These are phyloP conservation scores for Withania somnifera DNA, from an alignment of 305 asterid genomes.

Conservation along the genomic window DNA sequence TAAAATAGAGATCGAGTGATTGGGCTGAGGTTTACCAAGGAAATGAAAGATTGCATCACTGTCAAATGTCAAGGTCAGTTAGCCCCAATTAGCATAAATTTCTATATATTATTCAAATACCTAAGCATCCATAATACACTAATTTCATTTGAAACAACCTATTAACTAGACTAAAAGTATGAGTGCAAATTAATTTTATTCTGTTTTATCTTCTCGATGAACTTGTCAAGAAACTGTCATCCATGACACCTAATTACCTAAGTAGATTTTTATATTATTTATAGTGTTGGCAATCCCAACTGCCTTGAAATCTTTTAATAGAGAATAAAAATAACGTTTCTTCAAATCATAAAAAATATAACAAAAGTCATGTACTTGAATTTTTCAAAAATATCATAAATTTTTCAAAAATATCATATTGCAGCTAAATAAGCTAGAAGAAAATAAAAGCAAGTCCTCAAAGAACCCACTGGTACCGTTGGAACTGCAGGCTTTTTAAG, in stretches of 20 bases:
- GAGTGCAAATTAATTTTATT: not conserved
- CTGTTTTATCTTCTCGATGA: not conserved
- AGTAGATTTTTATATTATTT: not conserved
- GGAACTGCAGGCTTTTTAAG: constrained; percentile 35
- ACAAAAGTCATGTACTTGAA: not conserved
- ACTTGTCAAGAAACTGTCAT: not conserved
- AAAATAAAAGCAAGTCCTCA: not conserved
- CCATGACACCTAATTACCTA: not conserved
- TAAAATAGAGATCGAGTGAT: not conserved
- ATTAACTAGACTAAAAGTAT: not conserved
- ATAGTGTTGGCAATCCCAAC: not conserved
- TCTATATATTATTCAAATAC: not conserved
- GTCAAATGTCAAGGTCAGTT: not conserved
- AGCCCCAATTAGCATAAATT: not conserved
- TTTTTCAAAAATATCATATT: not conserved
- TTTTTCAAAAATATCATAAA: not conserved
- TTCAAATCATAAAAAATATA: not conserved
- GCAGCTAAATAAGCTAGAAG: not conserved
- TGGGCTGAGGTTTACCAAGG: not conserved
- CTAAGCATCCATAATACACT: not conserved
- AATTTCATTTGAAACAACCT: not conserved
- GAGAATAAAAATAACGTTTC: not conserved
- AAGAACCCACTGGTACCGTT: constrained; percentile 45
- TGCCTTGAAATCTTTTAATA: not conserved
- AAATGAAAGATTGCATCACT: not conserved